Evolutionary conservation across 345 rosid genomes (phyloP), one percentile per base, ranked within the genome.

Genomic region (Moringa oleifera): DNA sequence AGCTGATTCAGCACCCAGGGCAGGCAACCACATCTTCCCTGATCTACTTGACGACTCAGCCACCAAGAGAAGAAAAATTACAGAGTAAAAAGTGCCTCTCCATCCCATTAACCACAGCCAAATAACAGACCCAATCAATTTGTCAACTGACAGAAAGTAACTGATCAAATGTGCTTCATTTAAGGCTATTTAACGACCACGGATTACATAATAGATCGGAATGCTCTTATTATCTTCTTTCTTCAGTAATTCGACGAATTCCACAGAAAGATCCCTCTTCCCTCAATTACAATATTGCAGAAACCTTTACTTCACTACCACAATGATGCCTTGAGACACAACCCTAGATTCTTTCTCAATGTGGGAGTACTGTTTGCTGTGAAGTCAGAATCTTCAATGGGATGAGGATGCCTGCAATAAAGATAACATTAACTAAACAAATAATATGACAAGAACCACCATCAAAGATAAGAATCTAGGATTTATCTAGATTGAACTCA

Each of bases 1-100:
- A 41, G 62, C 78, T 50, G 81, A 53, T 51, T 78, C 86, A 23
- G 79, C 76, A 52, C 68, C 89, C 55, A 81, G 61, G 55, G 69
- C 61, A 20, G 71, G 58, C 25, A 71, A 55, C 94, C 88, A 86
- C 51, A 78, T 57, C 51, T 67, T 64, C 45, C 66, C 74, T 21
- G 73, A 64, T 57, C 75, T 80, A 64, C 81, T 75, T 4, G 89
- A 56, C 19, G 96, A 86, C 68, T 86, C 89, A 0, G 76, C 94
- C 65, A 83, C 45, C 16, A 80, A 74, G 59, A 90, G 58, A 71
- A 90, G 67, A 24, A 82, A 79, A 58, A 81, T 71, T 66, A 84
- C 66, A 59, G 69, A 80, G 68, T 75, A 88, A 51, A 81, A 76
- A 28, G 67, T 62, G 25, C 75, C 75, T 62, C 79, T 82, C 83